Percentiles rank a stretch among this genome's conserved stretches.
Evolutionary conservation across 768 basidiomycete genomes (phyloP).

Genomic region (Bullera alba): DNA sequence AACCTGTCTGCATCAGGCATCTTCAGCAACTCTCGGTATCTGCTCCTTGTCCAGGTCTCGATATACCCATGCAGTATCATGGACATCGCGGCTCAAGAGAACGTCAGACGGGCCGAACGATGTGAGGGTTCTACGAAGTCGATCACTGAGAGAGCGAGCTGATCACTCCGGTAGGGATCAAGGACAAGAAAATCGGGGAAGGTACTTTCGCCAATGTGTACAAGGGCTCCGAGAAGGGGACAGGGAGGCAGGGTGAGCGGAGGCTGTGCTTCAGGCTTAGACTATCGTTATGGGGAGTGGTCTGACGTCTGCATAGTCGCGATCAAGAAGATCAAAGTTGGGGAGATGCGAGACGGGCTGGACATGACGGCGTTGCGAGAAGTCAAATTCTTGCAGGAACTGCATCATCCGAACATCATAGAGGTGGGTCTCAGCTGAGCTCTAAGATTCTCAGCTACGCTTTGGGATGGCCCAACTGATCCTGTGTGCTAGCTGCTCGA

Average conservation of each 20-base stretch:
- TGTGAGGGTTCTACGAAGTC: slow-evolving; percentile 18
- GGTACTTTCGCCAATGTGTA: slow-evolving; percentile 97
- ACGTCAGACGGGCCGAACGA: slow-evolving; percentile 12
- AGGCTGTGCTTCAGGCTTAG: not conserved
- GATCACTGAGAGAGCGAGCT: not conserved
- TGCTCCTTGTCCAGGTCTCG: too few species aligned
- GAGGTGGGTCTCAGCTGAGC: slow-evolving; percentile 53
- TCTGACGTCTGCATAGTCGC: slow-evolving; percentile 66
- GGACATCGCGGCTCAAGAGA: slow-evolving; percentile 24
- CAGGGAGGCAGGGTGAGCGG: slow-evolving; percentile 30
- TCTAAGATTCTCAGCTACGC: not conserved
- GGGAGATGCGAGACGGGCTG: slow-evolving; percentile 92
- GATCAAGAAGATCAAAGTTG: slow-evolving; percentile 97
- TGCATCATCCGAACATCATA: slow-evolving; percentile 90
- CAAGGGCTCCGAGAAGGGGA: slow-evolving; percentile 55
- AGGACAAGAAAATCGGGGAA: slow-evolving; percentile 51
- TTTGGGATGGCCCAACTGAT: not conserved
- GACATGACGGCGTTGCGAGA: slow-evolving; percentile 99
- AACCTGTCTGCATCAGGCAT: too few species aligned
- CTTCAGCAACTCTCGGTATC: too few species aligned
- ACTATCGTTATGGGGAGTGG: too few species aligned
- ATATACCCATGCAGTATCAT: slow-evolving; percentile 6
- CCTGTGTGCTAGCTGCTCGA: slow-evolving; percentile 67
- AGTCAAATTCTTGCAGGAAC: slow-evolving; percentile 90
- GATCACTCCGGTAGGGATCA: slow-evolving; percentile 32